Evolutionary conservation across 1,139 yeast species (phyloP).

Genomic region (Kodamaea suecica): DNA sequence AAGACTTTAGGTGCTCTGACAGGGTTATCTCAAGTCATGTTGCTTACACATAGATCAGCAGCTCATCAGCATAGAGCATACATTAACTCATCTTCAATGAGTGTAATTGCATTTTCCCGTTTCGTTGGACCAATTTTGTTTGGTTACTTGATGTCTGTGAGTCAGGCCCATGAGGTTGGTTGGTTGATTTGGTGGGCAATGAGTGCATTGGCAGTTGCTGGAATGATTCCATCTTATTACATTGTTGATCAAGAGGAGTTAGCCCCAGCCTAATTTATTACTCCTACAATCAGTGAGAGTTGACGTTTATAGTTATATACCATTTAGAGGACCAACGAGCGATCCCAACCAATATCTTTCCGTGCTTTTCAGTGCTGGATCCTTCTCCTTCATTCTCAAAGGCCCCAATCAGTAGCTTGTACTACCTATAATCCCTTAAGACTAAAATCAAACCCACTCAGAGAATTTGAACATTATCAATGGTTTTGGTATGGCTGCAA

Average conservation of each 20-base stretch:
- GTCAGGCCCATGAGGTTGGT: slow-evolving; percentile 15
- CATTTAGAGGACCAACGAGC: too few species aligned
- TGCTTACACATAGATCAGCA: slow-evolving; percentile 24
- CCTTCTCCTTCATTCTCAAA: too few species aligned
- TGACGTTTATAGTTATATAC: too few species aligned
- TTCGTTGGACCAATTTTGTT: slow-evolving; percentile 22
- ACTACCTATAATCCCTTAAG: too few species aligned
- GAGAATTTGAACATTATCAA: too few species aligned
- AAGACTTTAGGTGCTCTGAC: slow-evolving; percentile 20
- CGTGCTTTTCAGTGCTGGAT: too few species aligned
- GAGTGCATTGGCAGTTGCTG: slow-evolving; percentile 18
- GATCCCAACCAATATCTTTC: too few species aligned
- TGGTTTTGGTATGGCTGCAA: too few species aligned
- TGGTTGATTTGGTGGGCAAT: slow-evolving; percentile 23
- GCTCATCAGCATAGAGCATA: slow-evolving; percentile 23
- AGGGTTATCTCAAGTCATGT: slow-evolving; percentile 21
- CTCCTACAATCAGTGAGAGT: too few species aligned
- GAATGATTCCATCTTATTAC: slow-evolving; percentile 16
- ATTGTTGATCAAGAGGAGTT: slow-evolving; percentile 18
- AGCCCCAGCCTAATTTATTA: not conserved
- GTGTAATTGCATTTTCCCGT: slow-evolving; percentile 23
- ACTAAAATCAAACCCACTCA: too few species aligned
- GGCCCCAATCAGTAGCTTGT: too few species aligned
- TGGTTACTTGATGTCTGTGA: slow-evolving; percentile 21
- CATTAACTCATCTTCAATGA: slow-evolving; percentile 22